A percentile compares a stretch with the other conserved stretches of the same genome.
Evolutionary conservation across 306 rosid species (phyloP).

Genomic region (Trifolium fragiferum): DNA sequence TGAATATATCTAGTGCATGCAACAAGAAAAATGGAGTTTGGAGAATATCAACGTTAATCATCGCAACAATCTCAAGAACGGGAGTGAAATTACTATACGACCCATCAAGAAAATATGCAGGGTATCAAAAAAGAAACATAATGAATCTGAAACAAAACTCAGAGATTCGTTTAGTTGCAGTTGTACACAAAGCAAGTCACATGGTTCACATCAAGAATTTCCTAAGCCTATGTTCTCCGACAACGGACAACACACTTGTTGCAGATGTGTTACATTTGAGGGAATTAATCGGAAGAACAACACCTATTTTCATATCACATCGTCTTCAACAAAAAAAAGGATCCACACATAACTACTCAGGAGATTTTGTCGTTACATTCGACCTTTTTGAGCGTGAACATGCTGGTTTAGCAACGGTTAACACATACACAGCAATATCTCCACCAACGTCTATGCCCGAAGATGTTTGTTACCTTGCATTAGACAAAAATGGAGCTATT

Average conservation of each 20-base stretch:
- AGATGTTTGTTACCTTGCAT: constrained; percentile 51
- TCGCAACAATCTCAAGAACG: constrained; percentile 32
- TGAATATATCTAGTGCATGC: background rate
- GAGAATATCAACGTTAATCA: background rate
- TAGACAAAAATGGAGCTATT: constrained; percentile 48
- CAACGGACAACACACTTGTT: constrained; percentile 20
- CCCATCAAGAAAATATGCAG: constrained; percentile 55
- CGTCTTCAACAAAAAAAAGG: constrained; percentile 21
- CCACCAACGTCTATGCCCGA: constrained; percentile 50
- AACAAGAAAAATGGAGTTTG: background rate
- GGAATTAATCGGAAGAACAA: constrained; percentile 50
- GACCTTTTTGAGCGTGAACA: constrained; percentile 41
- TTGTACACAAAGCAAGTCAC: constrained; percentile 47
- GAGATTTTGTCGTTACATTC: constrained; percentile 42
- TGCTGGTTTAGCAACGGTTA: constrained; percentile 9
- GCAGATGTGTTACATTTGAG: constrained; percentile 51
- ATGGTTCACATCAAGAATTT: constrained; percentile 37
- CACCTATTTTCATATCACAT: constrained; percentile 54
- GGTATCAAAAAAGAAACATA: constrained; percentile 49
- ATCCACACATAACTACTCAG: constrained; percentile 39
- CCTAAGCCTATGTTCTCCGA: constrained; percentile 43
- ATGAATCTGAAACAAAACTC: constrained; percentile 30
- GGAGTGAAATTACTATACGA: constrained; percentile 49
- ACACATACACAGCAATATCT: constrained; percentile 54
- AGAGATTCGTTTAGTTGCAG: constrained; percentile 47